Percentiles rank a stretch among this genome's conserved stretches.
These are phyloP conservation scores for Candida chilensis DNA, from an alignment of 805 yeast genomes.

Conservation along the genomic window DNA sequence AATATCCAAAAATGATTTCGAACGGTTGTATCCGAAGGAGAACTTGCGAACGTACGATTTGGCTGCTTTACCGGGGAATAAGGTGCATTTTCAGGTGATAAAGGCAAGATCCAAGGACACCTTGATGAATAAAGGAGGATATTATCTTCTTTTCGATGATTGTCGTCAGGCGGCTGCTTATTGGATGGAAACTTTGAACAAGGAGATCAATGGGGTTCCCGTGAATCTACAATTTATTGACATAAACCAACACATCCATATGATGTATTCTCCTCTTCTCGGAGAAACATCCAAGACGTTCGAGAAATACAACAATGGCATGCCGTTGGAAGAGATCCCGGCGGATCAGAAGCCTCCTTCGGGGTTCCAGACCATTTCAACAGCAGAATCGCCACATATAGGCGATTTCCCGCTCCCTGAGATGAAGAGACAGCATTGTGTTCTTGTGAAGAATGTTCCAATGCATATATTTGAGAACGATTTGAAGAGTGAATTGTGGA, in stretches of 20 bases:
- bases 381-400: too few species aligned
- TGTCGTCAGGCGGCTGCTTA: constrained; percentile 41
- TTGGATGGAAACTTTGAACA: constrained; percentile 37
- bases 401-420: too few species aligned
- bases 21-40: constrained; percentile 21
- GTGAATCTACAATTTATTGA: constrained; percentile 36
- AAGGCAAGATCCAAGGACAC: constrained; percentile 39
- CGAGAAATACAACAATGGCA: neutral
- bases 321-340: constrained; percentile 3
- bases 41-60: constrained; percentile 18
- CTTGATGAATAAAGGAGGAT: constrained; percentile 35
- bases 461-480: constrained; percentile 25
- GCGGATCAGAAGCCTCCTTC: neutral
- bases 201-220: constrained; percentile 40
- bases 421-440: constrained; percentile 18
- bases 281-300: neutral
- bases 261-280: constrained; percentile 8
- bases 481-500: constrained; percentile 32
- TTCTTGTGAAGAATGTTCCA: constrained; percentile 38
- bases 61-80: constrained; percentile 6
- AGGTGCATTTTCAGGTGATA: constrained; percentile 24
- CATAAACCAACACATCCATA: constrained; percentile 9
- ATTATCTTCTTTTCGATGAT: constrained; percentile 43
- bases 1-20: constrained; percentile 27
- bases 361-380: too few species aligned